Percentiles rank a stretch among this genome's conserved stretches.
Conservation (phyloP, 1,284 basidiomycete species). For the Pseudozyma thailandica region DNA sequence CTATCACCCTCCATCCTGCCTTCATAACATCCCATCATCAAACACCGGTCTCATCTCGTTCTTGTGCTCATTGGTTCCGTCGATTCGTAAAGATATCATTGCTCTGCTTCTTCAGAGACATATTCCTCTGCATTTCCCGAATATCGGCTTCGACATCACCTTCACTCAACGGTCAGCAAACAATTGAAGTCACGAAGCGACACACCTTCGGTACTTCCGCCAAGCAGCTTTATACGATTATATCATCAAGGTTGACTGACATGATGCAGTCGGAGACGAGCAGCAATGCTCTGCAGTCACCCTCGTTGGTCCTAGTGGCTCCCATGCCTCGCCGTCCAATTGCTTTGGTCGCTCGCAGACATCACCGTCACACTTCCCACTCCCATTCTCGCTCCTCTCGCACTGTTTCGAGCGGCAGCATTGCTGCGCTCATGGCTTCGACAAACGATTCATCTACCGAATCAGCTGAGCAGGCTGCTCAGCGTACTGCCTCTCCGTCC, state of each 20-base stretch:
- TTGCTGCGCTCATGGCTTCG: background rate
- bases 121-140: no score
- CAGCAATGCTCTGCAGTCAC: slow-evolving; percentile 15
- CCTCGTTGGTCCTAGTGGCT: slow-evolving; percentile 36
- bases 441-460: slow-evolving; percentile 6
- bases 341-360: slow-evolving; percentile 38
- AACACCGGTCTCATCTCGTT: no score
- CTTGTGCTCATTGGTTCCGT: no score
- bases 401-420: slow-evolving; percentile 5
- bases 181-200: no score
- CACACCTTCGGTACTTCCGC: background rate
- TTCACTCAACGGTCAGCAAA: background rate
- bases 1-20: background rate
- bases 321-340: slow-evolving; percentile 48
- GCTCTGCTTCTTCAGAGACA: no score
- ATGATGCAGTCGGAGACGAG: slow-evolving; percentile 21
- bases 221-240: background rate
- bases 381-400: slow-evolving; percentile 30
- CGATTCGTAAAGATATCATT: no score
- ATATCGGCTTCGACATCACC: background rate
- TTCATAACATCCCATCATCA: background rate
- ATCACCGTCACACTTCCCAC: slow-evolving; percentile 24
- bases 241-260: background rate
- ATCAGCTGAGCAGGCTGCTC: background rate
- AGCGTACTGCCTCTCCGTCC: slow-evolving; percentile 3